A percentile compares a stretch with the other conserved stretches of the same genome.
Conservation (phyloP, 306 rosid species). For the Prinsepia uniflora region DNA sequence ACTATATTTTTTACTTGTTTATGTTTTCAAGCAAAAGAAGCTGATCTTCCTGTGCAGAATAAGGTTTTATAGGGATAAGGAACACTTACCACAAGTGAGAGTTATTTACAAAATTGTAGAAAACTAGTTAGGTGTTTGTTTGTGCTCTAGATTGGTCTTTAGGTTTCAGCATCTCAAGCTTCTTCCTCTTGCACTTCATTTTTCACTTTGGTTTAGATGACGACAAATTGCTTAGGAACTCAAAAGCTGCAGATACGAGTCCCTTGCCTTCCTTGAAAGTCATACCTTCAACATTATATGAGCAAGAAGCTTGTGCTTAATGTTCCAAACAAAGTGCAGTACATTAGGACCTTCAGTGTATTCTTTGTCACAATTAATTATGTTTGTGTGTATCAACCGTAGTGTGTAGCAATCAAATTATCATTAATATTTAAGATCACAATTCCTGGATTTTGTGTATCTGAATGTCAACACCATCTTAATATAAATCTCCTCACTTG, state of each 20-base stretch:
- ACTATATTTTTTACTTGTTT: slow-evolving; percentile 20
- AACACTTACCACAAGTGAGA: slow-evolving; percentile 81
- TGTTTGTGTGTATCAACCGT: neutral
- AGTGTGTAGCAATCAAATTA: neutral
- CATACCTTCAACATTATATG: neutral
- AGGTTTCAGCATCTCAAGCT: neutral
- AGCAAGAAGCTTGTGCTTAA: neutral
- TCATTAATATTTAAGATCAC: neutral
- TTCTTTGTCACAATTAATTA: neutral
- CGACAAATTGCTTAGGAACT: neutral
- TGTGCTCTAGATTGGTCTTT: neutral
- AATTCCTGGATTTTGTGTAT: neutral
- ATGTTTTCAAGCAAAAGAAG: slow-evolving; percentile 69
- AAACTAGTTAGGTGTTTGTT: neutral
- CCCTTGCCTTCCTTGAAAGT: neutral
- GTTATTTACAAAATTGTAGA: slow-evolving; percentile 4
- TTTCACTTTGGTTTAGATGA: neutral
- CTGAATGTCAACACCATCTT: slow-evolving; percentile 7
- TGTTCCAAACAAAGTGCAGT: neutral
- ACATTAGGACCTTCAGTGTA: neutral
- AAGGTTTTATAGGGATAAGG: slow-evolving; percentile 78
- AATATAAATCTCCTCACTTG: slow-evolving; percentile 17
- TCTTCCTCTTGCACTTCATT: neutral
- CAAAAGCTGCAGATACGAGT: neutral
- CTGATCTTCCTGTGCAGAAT: slow-evolving; percentile 82